Percentiles rank a stretch among this genome's conserved stretches.
These are phyloP conservation scores for Epipyxis sp. DNA, from an alignment of 108 stramenopile genomes.

Conservation along the genomic window DNA sequence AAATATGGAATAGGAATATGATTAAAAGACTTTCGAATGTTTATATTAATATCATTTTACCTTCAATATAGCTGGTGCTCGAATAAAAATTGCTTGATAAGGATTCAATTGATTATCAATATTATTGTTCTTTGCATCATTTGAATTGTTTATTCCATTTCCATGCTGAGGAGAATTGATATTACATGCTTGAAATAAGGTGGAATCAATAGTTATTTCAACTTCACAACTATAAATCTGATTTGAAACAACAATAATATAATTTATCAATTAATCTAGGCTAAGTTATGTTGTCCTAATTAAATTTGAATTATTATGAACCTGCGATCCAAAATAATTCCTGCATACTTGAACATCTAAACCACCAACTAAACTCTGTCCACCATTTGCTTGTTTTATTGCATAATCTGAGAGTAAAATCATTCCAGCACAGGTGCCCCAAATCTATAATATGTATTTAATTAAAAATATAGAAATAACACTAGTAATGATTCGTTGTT, in stretches of 20 bases:
- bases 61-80: constrained; percentile 87
- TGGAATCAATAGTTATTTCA: background rate
- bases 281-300: no score
- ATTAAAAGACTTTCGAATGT: background rate
- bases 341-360: constrained; percentile 87
- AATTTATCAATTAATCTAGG: no score
- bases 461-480: no score
- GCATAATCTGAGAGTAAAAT: constrained; percentile 87
- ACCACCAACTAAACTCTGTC: constrained; percentile 90
- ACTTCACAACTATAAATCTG: background rate
- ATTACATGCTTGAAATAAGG: background rate
- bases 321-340: constrained; percentile 96
- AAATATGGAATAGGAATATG: no score
- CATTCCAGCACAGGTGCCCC: constrained; percentile 99
- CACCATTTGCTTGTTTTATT: constrained; percentile 67
- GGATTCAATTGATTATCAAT: background rate
- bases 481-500: no score
- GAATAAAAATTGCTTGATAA: constrained; percentile 84
- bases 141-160: background rate
- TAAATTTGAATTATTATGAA: background rate
- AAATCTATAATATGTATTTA: no score
- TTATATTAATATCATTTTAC: background rate
- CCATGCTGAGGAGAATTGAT: no score
- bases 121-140: no score
- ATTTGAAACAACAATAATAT: no score